These are phyloP conservation scores for Amauroascus verrucosus DNA, from an alignment of 2,329 filamentous ascomycete species.

Conservation along the genomic window DNA sequence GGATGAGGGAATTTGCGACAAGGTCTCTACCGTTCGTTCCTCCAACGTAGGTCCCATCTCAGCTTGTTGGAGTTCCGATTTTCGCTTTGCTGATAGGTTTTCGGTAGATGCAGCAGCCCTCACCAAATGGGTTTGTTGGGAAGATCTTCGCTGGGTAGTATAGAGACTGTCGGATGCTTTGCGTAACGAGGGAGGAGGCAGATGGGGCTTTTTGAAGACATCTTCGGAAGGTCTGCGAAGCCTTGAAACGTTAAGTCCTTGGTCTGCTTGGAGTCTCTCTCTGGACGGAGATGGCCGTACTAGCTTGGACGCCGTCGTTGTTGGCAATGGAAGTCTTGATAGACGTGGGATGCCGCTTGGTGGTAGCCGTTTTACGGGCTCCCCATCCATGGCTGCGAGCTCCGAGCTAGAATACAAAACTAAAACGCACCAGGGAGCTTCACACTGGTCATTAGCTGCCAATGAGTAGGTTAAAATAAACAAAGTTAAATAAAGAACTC, in stretches of 20 bases:
- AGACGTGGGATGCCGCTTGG: constrained; percentile 40
- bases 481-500: too few relatives aligned
- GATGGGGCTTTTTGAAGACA: constrained; percentile 28
- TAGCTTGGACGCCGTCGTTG: constrained; percentile 30
- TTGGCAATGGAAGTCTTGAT: constrained; percentile 46
- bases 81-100: not conserved
- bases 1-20: constrained; percentile 67
- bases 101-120: not conserved
- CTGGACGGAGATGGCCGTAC: constrained; percentile 40
- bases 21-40: constrained; percentile 76
- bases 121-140: not conserved
- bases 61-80: not conserved
- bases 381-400: constrained; percentile 26
- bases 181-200: constrained; percentile 19
- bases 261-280: constrained; percentile 37
- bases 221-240: constrained; percentile 33
- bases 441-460: too few relatives aligned
- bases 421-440: too few relatives aligned
- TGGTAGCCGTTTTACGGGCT: constrained; percentile 23
- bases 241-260: constrained; percentile 29
- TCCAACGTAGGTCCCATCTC: constrained; percentile 51
- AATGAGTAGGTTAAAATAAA: too few relatives aligned
- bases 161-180: constrained; percentile 5
- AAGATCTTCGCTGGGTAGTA: not conserved
- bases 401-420: too few relatives aligned